Conservation (phyloP, 345 rosid species). For the Salix udensis region DNA sequence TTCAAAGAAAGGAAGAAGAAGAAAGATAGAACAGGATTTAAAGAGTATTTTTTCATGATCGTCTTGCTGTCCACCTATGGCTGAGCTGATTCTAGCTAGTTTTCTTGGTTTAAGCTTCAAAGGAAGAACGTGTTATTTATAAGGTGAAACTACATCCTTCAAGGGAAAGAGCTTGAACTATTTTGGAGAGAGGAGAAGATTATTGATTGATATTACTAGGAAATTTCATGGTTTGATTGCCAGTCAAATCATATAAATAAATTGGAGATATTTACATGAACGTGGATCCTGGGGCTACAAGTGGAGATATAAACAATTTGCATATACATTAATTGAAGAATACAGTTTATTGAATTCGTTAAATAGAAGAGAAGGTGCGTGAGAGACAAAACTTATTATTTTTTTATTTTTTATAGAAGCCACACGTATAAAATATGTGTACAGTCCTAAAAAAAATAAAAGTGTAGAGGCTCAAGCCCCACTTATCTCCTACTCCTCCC, state of each 20-base stretch:
- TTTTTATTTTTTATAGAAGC: too few species aligned
- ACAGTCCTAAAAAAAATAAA: too few species aligned
- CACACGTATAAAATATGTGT: too few species aligned
- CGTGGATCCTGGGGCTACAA: background rate
- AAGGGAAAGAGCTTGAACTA: too few species aligned
- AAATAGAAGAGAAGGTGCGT: too few species aligned
- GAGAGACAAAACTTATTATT: too few species aligned
- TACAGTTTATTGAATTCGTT: too few species aligned
- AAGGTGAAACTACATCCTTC: background rate
- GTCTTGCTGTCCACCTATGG: too few species aligned
- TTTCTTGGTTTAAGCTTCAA: background rate
- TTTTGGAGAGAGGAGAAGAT: background rate
- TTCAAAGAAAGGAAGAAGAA: background rate
- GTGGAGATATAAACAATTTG: too few species aligned
- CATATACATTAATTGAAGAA: too few species aligned
- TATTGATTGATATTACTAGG: background rate
- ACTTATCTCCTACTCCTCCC: too few species aligned
- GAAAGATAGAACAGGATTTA: background rate
- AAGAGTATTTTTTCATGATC: background rate
- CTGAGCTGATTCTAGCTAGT: background rate
- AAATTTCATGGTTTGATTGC: background rate
- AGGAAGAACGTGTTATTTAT: background rate
- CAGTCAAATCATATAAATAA: background rate
- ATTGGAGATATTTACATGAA: background rate
- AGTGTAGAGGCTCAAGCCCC: too few species aligned